phyloP scores from a whole-genome alignment of 345 rosid species.

The Salix dunnii region DNA sequence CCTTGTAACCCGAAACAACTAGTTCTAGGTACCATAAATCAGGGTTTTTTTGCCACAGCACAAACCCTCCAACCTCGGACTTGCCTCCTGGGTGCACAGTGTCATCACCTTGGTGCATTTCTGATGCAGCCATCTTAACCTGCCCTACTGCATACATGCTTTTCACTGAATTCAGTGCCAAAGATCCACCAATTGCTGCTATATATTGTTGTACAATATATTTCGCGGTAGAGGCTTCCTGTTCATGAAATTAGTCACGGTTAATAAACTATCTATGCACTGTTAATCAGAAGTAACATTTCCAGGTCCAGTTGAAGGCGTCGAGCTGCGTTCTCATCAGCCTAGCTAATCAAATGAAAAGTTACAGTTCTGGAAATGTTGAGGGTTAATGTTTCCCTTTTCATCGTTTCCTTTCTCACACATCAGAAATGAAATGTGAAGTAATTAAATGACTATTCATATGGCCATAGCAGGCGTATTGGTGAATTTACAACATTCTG shows the following conservation, averaged over 20 bases:
- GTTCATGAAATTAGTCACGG: neutral
- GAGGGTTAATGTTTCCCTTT: neutral
- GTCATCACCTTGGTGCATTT: slow-evolving; percentile 59
- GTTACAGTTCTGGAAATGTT: neutral
- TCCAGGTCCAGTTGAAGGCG: neutral
- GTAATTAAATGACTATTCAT: neutral
- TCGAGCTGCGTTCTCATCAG: neutral
- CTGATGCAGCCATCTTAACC: slow-evolving; percentile 77
- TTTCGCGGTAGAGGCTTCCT: slow-evolving; percentile 85
- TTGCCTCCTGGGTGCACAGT: slow-evolving; percentile 43
- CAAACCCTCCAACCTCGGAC: slow-evolving; percentile 82
- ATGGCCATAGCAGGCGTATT: neutral
- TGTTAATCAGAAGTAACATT: neutral
- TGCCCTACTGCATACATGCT: slow-evolving; percentile 93
- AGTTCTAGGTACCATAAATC: slow-evolving; percentile 81
- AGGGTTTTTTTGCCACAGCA: slow-evolving; percentile 90
- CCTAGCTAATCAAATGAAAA: neutral
- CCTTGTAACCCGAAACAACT: slow-evolving; percentile 79
- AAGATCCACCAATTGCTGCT: slow-evolving; percentile 78
- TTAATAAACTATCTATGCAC: neutral
- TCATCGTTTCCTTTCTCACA: neutral
- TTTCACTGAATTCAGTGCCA: slow-evolving; percentile 46
- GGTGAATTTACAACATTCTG: neutral
- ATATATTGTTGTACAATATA: slow-evolving; percentile 82
- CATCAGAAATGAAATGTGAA: neutral